Base-by-base conservation (phyloP, 2,329 filamentous ascomycete genomes). In the Monilinia fructicola region DNA sequence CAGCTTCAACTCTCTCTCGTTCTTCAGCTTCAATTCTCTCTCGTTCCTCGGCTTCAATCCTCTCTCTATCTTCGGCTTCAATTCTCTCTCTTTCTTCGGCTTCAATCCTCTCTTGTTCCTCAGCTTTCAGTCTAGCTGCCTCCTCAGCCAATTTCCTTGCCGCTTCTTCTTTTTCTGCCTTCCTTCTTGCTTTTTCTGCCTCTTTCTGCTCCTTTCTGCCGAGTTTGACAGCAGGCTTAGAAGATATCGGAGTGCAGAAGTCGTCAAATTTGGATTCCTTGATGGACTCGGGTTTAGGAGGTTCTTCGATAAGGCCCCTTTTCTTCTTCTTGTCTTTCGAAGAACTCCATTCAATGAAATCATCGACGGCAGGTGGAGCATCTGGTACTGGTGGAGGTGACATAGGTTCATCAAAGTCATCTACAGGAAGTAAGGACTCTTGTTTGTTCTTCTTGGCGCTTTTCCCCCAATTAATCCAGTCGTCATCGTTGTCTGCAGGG, bases 121-220 rank as follows among this genome's bases (percentile, higher is more conserved):
- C 78, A 9, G 74, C 75, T 73, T 67, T 76, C 1, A 79, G 73
- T 6, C 69, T 68, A 9, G 73, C 74, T 61, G 63, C 81, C 71
- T 80, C 80, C 46, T 77, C 58, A 14, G 46, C 31, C 28, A 61
- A 12, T 26, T 61, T 61, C 7, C 44, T 72, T 26, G 83, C 81
- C 31, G 83, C 80, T 73, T 82, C 83, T 71, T 82, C 80, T 21
- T 79, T 77, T 69, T 84, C 58, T 14, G 58, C 83, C 68, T 81
- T 83, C 71, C 81, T 80, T 71, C 77, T 81, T 53, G 83, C 73
- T 71, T 80, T 83, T 4, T 71, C 71, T 3, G 83, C 81, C 72
- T 83, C 82, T 70, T 82, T 81, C 23, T 81, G 78, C 71, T 84
- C 83, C 68, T 81, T 84, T 70, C 82, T 81, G 73, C 74, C 80